A percentile compares a stretch with the other conserved stretches of the same genome.
Evolutionary conservation across 2,329 filamentous ascomycete species (phyloP).

Genomic region (Colletotrichum australisinense): DNA sequence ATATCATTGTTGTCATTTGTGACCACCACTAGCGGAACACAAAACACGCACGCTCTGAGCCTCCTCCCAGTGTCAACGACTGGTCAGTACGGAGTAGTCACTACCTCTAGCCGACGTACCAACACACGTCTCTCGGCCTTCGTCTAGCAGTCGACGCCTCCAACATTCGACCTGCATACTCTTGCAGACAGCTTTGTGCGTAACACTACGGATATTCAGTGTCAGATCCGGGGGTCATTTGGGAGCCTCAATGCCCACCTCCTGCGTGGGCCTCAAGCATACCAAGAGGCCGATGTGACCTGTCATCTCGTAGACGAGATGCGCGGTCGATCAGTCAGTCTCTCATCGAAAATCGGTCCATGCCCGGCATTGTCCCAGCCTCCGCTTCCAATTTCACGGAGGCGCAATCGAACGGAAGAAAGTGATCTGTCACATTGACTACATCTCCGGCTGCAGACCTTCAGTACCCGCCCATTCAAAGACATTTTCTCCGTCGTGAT

Average conservation of each 20-base stretch:
- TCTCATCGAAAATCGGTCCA: not conserved
- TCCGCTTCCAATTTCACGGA: slow-evolving; percentile 5
- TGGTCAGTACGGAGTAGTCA: not conserved
- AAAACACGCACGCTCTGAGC: not conserved
- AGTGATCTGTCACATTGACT: slow-evolving; percentile 24
- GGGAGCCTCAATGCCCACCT: not conserved
- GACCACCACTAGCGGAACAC: slow-evolving; percentile 8
- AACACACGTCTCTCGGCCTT: not conserved
- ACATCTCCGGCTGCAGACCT: slow-evolving; percentile 10
- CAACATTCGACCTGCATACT: not conserved
- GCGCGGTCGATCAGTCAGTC: slow-evolving; percentile 23
- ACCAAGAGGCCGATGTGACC: slow-evolving; percentile 21
- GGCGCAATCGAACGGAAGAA: not conserved
- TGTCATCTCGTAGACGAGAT: slow-evolving; percentile 26
- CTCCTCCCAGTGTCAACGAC: not conserved
- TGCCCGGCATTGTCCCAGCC: not conserved
- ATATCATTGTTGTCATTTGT: slow-evolving; percentile 20
- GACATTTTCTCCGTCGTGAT: not conserved
- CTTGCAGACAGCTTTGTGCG: slow-evolving; percentile 1
- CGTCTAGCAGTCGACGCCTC: not conserved
- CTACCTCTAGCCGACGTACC: not conserved
- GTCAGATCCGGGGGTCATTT: not conserved
- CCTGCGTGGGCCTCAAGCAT: slow-evolving; percentile 1
- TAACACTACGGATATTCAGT: not conserved
- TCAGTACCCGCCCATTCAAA: slow-evolving; percentile 1